Percentiles rank a stretch among this genome's conserved stretches.
Evolutionary conservation across 23 red algal genomes (phyloP).

Genomic region (Gracilaria domingensis): DNA sequence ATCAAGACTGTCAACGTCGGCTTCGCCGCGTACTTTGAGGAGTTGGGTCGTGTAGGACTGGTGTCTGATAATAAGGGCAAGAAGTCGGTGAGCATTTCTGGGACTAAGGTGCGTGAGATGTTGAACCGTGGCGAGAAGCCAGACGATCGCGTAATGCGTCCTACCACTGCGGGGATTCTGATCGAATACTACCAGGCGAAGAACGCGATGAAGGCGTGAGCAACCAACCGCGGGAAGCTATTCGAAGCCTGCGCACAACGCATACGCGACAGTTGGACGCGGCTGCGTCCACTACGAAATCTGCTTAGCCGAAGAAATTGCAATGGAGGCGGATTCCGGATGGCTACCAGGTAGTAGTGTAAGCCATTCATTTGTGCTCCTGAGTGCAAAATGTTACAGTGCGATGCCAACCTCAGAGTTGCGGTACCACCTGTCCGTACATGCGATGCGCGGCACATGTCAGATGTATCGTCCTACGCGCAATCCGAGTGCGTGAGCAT

Average conservation of each 20-base stretch:
- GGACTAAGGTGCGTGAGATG: slow-evolving; percentile 93
- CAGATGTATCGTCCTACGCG: too few relatives aligned
- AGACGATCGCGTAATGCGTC: slow-evolving; percentile 94
- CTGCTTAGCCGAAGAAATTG: background rate
- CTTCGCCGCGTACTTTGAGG: slow-evolving; percentile 97
- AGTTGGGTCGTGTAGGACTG: slow-evolving; percentile 84
- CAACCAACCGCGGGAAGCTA: background rate
- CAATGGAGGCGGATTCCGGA: background rate
- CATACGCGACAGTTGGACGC: background rate
- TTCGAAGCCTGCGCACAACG: background rate
- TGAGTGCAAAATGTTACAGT: background rate
- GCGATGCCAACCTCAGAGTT: background rate
- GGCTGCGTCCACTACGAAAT: background rate
- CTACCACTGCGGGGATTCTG: slow-evolving; percentile 79
- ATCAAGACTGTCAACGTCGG: slow-evolving; percentile 95
- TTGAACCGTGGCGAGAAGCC: slow-evolving; percentile 87
- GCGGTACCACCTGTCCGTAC: too few relatives aligned
- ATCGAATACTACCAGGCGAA: slow-evolving; percentile 88
- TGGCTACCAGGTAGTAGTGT: slow-evolving; percentile 21
- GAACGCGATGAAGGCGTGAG: slow-evolving; percentile 68
- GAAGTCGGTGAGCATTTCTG: slow-evolving; percentile 87
- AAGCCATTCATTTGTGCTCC: slow-evolving; percentile 36
- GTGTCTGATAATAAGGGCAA: slow-evolving; percentile 88
- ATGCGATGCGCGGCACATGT: background rate
- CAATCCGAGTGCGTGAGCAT: background rate